Conservation (phyloP, 768 basidiomycete species). For the Termitomyces sp. region DNA sequence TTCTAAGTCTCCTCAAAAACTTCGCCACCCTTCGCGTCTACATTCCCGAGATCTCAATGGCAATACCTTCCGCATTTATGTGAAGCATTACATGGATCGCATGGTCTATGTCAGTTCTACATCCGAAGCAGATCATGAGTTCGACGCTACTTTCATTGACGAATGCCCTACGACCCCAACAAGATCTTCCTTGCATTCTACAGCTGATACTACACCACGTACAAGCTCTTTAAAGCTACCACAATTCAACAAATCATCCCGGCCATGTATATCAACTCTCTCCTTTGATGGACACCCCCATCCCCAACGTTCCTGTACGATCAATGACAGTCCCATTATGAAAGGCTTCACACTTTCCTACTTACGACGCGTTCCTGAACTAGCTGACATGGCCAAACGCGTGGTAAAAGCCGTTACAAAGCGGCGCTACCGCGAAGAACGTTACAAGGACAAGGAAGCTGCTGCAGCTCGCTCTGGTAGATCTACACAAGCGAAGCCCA, state of each 20-base stretch:
- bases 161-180: constrained; percentile 6
- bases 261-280: constrained; percentile 13
- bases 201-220: constrained; percentile 20
- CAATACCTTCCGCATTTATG: constrained; percentile 68
- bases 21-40: constrained; percentile 71
- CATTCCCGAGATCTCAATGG: constrained; percentile 62
- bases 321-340: constrained; percentile 3
- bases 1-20: constrained; percentile 33
- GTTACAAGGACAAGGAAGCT: constrained; percentile 34
- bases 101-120: constrained; percentile 20
- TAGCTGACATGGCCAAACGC: constrained; percentile 55
- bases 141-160: background rate
- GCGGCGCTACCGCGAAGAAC: constrained; percentile 45
- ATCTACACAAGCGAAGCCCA: background rate
- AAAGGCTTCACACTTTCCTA: constrained; percentile 69
- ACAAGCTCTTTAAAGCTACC: constrained; percentile 4
- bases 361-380: constrained; percentile 71
- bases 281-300: constrained; percentile 1
- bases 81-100: constrained; percentile 78
- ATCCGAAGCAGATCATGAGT: constrained; percentile 10
- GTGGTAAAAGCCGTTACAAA: constrained; percentile 60
- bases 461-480: background rate
- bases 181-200: constrained; percentile 1
- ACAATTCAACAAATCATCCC: constrained; percentile 18
- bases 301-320: background rate